Percentiles rank a stretch among this genome's conserved stretches.
These are phyloP conservation scores for Nymphaea thermarum DNA, from an alignment of 164 flowering plant genomes.

Conservation along the genomic window DNA sequence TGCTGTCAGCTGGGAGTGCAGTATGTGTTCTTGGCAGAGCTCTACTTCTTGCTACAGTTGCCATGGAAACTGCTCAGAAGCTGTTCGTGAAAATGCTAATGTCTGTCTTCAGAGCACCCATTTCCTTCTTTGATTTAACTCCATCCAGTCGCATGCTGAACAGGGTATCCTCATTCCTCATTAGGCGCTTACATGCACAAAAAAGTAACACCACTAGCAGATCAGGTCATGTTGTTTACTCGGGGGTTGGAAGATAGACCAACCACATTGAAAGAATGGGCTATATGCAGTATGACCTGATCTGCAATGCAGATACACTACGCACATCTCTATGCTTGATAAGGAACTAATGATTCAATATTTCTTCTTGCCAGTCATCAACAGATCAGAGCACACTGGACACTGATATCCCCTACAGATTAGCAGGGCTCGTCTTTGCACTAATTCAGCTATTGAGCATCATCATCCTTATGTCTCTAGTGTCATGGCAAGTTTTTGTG, in stretches of 20 bases:
- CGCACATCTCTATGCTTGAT: background rate
- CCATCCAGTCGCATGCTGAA: slow-evolving; percentile 70
- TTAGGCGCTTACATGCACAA: background rate
- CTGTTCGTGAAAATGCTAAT: slow-evolving; percentile 53
- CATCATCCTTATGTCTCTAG: slow-evolving; percentile 56
- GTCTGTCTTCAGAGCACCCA: slow-evolving; percentile 63
- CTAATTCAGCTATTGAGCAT: slow-evolving; percentile 64
- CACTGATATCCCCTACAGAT: slow-evolving; percentile 75
- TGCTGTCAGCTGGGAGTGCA: slow-evolving; percentile 71
- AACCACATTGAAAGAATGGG: too few species aligned
- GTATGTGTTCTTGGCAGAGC: slow-evolving; percentile 71
- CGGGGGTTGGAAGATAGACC: too few species aligned
- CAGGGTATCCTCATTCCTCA: slow-evolving; percentile 15
- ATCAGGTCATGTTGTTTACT: too few species aligned
- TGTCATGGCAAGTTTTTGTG: slow-evolving; percentile 61
- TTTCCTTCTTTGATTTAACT: slow-evolving; percentile 71
- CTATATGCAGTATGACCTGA: too few species aligned
- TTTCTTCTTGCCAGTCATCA: slow-evolving; percentile 36
- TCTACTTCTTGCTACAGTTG: slow-evolving; percentile 51
- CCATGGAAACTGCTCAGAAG: slow-evolving; percentile 57
- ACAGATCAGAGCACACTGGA: slow-evolving; percentile 78
- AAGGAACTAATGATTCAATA: background rate
- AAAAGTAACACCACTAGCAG: too few species aligned
- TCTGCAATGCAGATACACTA: too few species aligned
- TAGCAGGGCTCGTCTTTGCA: slow-evolving; percentile 73